Conservation (phyloP, 108 stramenopile species). For the Nitzschia putrida region DNA sequence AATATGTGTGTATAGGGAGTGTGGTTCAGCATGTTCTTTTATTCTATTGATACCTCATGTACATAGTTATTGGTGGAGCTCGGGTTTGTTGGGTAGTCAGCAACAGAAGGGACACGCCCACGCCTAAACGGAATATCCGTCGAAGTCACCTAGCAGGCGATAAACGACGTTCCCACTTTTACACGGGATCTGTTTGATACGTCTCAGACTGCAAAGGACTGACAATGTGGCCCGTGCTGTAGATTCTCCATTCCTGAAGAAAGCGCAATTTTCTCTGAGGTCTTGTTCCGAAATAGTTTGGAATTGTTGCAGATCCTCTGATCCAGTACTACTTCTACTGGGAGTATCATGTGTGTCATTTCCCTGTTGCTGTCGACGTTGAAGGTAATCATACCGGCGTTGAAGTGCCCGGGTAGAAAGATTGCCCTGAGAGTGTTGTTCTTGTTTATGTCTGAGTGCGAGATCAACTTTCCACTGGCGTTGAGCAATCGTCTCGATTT, state of each 20-base stretch:
- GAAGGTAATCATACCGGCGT: conserved; percentile 29
- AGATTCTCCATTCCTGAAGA: conserved; percentile 61
- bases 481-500: conserved; percentile 33
- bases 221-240: conserved; percentile 47
- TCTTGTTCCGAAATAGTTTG: conserved; percentile 50
- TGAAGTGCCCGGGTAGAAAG: conserved; percentile 22
- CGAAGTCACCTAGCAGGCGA: conserved; percentile 11
- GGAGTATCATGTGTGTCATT: not conserved
- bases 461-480: conserved; percentile 11
- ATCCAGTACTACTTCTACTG: not conserved
- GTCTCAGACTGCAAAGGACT: conserved; percentile 43
- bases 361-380: conserved; percentile 12
- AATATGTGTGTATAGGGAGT: too few species aligned
- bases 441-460: not conserved
- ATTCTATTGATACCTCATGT: too few species aligned
- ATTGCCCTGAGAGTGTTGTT: conserved; percentile 18
- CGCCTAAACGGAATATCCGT: not conserved
- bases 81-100: too few species aligned
- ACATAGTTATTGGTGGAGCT: too few species aligned
- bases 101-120: too few species aligned
- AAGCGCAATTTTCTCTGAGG: conserved; percentile 52
- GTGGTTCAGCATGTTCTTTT: too few species aligned
- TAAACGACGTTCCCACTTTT: conserved; percentile 40
- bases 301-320: conserved; percentile 14
- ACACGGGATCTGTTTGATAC: conserved; percentile 49